Evolutionary conservation across 202 grass and related monocot genomes (phyloP).

Genomic region (Musa balbisiana): DNA sequence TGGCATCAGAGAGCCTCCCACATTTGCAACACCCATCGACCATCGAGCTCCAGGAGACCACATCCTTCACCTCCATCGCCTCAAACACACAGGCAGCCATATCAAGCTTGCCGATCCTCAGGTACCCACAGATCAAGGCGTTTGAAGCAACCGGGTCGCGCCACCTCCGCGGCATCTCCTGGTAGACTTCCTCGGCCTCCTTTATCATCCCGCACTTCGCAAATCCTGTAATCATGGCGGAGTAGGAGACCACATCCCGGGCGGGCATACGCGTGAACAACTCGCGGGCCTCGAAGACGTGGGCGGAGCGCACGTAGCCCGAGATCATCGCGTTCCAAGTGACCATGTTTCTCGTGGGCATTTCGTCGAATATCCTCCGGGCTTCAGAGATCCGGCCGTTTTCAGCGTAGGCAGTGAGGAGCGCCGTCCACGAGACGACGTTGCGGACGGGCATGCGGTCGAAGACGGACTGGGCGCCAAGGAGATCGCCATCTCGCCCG

Average conservation of each 20-base stretch:
- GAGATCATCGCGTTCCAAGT: constrained; percentile 69
- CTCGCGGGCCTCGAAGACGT: constrained; percentile 27
- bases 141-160: constrained; percentile 35
- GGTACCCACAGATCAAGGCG: constrained; percentile 22
- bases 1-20: constrained; percentile 18
- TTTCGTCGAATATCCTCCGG: constrained; percentile 55
- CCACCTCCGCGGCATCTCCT: constrained; percentile 36
- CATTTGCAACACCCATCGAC: constrained; percentile 22
- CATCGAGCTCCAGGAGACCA: constrained; percentile 25
- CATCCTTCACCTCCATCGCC: constrained; percentile 16
- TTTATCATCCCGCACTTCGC: constrained; percentile 45
- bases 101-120: constrained; percentile 14
- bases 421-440: constrained; percentile 73
- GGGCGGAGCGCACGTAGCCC: constrained; percentile 29
- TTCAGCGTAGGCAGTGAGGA: constrained; percentile 52
- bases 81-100: constrained; percentile 4
- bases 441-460: constrained; percentile 53
- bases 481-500: constrained; percentile 43
- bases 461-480: constrained; percentile 45
- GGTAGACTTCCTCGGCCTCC: constrained; percentile 38
- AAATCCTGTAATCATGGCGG: constrained; percentile 45
- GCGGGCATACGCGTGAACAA: constrained; percentile 40
- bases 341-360: constrained; percentile 40
- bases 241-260: constrained; percentile 55
- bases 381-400: constrained; percentile 30